Percentiles rank a stretch among this genome's conserved stretches.
Evolutionary conservation across 225 moss, liverwort and hornwort genomes (phyloP).

Genomic region (Marchantia polymorpha): DNA sequence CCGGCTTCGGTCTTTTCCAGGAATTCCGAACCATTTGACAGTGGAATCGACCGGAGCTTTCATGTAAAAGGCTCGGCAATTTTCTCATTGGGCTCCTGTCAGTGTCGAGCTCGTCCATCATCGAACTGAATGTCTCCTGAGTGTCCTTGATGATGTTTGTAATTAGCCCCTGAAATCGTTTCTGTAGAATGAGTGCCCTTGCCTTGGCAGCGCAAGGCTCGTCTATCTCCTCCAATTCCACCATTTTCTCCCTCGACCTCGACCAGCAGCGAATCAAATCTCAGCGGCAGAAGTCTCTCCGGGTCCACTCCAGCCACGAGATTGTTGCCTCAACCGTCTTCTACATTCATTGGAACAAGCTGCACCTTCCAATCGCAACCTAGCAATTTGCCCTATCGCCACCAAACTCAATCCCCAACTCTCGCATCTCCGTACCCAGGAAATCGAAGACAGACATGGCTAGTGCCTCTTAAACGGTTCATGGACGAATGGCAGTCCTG

Average conservation of each 20-base stretch:
- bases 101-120: not conserved
- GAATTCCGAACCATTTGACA: conserved; percentile 4
- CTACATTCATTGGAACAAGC: no score
- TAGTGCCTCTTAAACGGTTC: no score
- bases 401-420: no score
- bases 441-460: no score
- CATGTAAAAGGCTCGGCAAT: not conserved
- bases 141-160: conserved; percentile 10
- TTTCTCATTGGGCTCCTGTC: not conserved
- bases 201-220: not conserved
- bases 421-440: no score
- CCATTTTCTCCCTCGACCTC: not conserved
- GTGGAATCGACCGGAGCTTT: conserved; percentile 2
- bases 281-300: no score
- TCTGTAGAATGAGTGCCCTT: conserved; percentile 5
- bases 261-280: no score
- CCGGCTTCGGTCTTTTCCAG: not conserved
- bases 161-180: conserved; percentile 12
- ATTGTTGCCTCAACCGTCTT: no score
- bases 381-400: no score
- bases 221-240: not conserved
- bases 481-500: no score
- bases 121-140: not conserved
- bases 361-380: no score
- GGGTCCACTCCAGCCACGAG: no score